Conservation (phyloP, 2,329 filamentous ascomycete genomes). For the Fonsecaea nubica region DNA sequence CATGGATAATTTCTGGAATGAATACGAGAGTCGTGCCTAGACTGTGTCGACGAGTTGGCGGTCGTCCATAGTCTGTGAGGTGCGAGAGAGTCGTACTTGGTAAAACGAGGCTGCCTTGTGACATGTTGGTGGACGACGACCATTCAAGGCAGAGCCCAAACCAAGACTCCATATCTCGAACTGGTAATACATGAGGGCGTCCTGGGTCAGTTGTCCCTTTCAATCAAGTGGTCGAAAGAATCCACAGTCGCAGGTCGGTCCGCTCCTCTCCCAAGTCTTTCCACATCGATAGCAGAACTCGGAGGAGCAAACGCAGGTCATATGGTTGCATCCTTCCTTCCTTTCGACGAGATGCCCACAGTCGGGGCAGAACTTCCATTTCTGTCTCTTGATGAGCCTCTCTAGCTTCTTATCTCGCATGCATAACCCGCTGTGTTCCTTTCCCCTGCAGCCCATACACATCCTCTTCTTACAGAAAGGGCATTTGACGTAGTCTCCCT, state of each 20-base stretch:
- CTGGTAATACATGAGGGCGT: neutral
- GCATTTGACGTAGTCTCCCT: slow-evolving; percentile 11
- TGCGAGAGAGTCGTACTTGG: neutral
- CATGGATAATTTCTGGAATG: slow-evolving; percentile 15
- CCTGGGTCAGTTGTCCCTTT: neutral
- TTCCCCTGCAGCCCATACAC: slow-evolving; percentile 18
- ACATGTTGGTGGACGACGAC: neutral
- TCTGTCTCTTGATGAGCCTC: slow-evolving; percentile 12
- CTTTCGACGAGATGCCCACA: slow-evolving; percentile 33
- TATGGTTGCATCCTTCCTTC: slow-evolving; percentile 30
- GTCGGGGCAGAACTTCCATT: slow-evolving; percentile 33
- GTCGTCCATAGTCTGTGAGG: neutral
- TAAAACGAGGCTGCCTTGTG: neutral
- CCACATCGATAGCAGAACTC: slow-evolving; percentile 33
- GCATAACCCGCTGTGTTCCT: slow-evolving; percentile 22
- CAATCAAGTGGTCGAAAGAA: neutral
- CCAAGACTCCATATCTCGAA: neutral
- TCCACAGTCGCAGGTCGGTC: neutral
- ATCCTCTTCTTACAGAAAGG: slow-evolving; percentile 15
- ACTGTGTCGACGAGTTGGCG: neutral
- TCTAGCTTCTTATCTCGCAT: slow-evolving; percentile 16
- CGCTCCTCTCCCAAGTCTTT: neutral
- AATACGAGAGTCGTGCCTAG: slow-evolving; percentile 1
- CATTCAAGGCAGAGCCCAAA: neutral
- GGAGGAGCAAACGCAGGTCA: slow-evolving; percentile 30